Evolutionary conservation across 1,139 yeast species (phyloP).

Genomic region (Lodderomyces margitis): DNA sequence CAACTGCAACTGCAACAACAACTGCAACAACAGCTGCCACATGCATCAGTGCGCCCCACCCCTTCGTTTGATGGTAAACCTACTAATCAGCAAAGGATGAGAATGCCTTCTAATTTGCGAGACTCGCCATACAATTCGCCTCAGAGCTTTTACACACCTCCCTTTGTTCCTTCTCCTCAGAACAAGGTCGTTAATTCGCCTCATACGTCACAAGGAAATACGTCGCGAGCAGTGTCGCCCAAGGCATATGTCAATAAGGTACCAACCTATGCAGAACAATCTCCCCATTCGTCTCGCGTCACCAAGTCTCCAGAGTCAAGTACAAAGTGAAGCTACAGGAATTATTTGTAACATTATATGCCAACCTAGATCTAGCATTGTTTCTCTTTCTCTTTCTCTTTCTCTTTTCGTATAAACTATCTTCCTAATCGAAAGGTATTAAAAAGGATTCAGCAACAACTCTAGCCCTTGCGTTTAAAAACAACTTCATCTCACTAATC

Average conservation of each 20-base stretch:
- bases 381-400: slow-evolving; percentile 3
- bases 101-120: slow-evolving; percentile 9
- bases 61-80: neutral
- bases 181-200: neutral
- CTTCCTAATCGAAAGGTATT: slow-evolving; percentile 59
- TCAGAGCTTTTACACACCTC: slow-evolving; percentile 19
- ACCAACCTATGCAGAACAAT: neutral
- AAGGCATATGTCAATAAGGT: slow-evolving; percentile 3
- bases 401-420: neutral
- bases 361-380: too few relatives aligned
- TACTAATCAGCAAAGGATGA: slow-evolving; percentile 8
- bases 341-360: neutral
- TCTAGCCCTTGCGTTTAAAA: slow-evolving; percentile 95
- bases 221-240: slow-evolving; percentile 7
- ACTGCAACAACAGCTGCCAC: slow-evolving; percentile 11
- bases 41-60: neutral
- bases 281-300: neutral
- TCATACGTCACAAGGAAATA: neutral
- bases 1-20: slow-evolving; percentile 8
- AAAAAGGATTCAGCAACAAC: slow-evolving; percentile 95
- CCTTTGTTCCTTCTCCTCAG: slow-evolving; percentile 9
- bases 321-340: neutral
- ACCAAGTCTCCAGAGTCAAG: slow-evolving; percentile 2
- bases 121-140: slow-evolving; percentile 26
- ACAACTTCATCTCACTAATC: slow-evolving; percentile 96